Evolutionary conservation across 345 rosid genomes (phyloP).

Genomic region (Gossypium longicalyx): DNA sequence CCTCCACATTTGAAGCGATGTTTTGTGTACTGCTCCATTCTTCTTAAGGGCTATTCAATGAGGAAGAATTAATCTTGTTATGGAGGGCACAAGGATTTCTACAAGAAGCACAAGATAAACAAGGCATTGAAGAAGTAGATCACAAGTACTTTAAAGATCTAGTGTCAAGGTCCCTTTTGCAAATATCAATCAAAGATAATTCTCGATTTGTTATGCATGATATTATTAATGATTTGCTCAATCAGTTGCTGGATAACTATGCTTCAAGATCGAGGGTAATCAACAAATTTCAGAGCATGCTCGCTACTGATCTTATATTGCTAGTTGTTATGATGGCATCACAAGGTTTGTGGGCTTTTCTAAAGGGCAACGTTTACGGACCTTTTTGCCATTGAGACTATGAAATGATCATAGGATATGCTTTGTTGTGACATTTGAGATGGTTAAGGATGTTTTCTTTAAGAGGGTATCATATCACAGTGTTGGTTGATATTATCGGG

Average conservation of each 20-base stretch:
- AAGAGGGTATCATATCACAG: not conserved
- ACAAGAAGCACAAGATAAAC: not conserved
- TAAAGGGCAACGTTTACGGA: too few relatives aligned
- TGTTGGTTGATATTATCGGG: slow-evolving; percentile 26
- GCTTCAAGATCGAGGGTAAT: not conserved
- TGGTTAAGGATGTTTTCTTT: not conserved
- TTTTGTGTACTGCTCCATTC: slow-evolving; percentile 32
- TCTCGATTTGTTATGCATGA: not conserved
- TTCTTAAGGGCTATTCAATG: slow-evolving; percentile 4
- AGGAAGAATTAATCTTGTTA: not conserved
- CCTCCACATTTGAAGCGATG: slow-evolving; percentile 32
- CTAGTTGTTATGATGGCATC: not conserved
- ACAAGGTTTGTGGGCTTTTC: too few relatives aligned
- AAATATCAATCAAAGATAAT: not conserved
- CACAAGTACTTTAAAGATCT: not conserved
- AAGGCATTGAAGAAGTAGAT: not conserved
- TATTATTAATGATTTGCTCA: not conserved
- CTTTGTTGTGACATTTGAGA: not conserved
- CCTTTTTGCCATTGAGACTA: too few relatives aligned
- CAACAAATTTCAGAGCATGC: not conserved
- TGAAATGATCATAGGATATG: too few relatives aligned
- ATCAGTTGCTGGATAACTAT: not conserved
- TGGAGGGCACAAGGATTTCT: slow-evolving; percentile 6
- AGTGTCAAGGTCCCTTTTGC: not conserved
- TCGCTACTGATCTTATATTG: not conserved